These are phyloP conservation scores for Candida silvatica DNA, from an alignment of 805 yeast species.

Conservation along the genomic window DNA sequence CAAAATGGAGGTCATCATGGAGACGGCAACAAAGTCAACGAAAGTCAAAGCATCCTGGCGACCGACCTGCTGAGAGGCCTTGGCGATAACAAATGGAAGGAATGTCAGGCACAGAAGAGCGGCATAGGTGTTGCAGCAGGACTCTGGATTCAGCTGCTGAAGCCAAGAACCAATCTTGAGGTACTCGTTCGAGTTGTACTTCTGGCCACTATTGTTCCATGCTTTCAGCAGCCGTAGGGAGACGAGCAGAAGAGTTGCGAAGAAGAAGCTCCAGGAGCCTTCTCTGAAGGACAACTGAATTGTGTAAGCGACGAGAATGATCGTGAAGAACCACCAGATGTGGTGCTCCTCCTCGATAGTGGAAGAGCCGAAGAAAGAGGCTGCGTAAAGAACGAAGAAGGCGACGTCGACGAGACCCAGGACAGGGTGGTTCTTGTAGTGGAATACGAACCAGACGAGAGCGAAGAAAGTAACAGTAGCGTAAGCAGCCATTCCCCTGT, in stretches of 20 bases:
- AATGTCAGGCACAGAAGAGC: slow-evolving; percentile 12
- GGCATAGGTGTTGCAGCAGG: slow-evolving; percentile 16
- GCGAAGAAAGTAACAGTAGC: slow-evolving; percentile 23
- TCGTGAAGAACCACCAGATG: slow-evolving; percentile 80
- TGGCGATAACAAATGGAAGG: slow-evolving; percentile 7
- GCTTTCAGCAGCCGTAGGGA: slow-evolving; percentile 57
- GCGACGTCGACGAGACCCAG: slow-evolving; percentile 17
- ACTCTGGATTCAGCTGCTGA: slow-evolving; percentile 9
- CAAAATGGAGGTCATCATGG: slow-evolving; percentile 31
- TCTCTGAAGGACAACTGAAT: slow-evolving; percentile 9
- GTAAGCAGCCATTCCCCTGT: slow-evolving; percentile 29
- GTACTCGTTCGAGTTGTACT: slow-evolving; percentile 42
- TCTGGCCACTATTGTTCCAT: slow-evolving; percentile 91
- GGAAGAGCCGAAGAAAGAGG: slow-evolving; percentile 75
- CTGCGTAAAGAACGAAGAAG: slow-evolving; percentile 31
- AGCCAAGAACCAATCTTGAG: slow-evolving; percentile 41
- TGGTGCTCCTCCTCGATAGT: slow-evolving; percentile 95
- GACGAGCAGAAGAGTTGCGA: slow-evolving; percentile 15
- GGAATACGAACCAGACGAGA: slow-evolving; percentile 8
- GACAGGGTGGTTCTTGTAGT: slow-evolving; percentile 8
- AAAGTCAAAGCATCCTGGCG: slow-evolving; percentile 1
- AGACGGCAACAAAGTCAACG: slow-evolving; percentile 35
- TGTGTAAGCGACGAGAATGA: slow-evolving; percentile 22
- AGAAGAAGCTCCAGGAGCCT: slow-evolving; percentile 5
- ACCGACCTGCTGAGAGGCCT: background rate